These are phyloP conservation scores for Emmonsiellopsis sp. DNA, from an alignment of 2,329 filamentous ascomycete species.

Conservation along the genomic window DNA sequence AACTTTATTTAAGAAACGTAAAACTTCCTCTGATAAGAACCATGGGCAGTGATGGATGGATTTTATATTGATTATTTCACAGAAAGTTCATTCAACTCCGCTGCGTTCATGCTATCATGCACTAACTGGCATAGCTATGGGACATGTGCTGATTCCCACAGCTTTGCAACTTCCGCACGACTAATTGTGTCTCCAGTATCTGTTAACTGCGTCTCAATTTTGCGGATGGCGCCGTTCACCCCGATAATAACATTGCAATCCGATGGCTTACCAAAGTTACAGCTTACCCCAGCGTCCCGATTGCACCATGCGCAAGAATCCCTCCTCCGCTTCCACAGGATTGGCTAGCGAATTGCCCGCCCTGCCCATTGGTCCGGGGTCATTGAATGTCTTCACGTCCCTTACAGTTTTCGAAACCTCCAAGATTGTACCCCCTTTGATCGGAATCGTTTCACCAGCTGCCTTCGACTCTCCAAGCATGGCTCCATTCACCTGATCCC, in stretches of 20 bases:
- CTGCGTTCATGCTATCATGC: too few species aligned
- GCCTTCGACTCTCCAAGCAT: constrained; percentile 22
- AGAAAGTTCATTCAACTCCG: too few species aligned
- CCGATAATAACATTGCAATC: not conserved
- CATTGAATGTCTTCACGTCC: constrained; percentile 42
- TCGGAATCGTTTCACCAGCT: constrained; percentile 21
- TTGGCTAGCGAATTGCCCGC: constrained; percentile 41
- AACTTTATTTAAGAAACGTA: too few species aligned
- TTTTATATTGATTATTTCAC: too few species aligned
- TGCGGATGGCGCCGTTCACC: not conserved
- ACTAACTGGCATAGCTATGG: too few species aligned
- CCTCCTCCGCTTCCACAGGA: constrained; percentile 31
- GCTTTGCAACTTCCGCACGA: not conserved
- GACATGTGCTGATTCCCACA: too few species aligned
- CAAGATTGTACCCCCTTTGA: constrained; percentile 44
- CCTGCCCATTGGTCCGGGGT: constrained; percentile 43
- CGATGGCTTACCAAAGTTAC: not conserved
- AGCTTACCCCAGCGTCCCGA: constrained; percentile 41
- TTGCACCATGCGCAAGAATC: constrained; percentile 42
- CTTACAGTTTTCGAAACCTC: constrained; percentile 49
- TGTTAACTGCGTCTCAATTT: not conserved
- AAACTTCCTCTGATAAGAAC: too few species aligned
- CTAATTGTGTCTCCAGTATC: not conserved
- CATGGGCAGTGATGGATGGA: too few species aligned
- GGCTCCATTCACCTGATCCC: constrained; percentile 32